A percentile compares a stretch with the other conserved stretches of the same genome.
Evolutionary conservation across 1,139 yeast species (phyloP).

Genomic region (Pneumocystis canis): DNA sequence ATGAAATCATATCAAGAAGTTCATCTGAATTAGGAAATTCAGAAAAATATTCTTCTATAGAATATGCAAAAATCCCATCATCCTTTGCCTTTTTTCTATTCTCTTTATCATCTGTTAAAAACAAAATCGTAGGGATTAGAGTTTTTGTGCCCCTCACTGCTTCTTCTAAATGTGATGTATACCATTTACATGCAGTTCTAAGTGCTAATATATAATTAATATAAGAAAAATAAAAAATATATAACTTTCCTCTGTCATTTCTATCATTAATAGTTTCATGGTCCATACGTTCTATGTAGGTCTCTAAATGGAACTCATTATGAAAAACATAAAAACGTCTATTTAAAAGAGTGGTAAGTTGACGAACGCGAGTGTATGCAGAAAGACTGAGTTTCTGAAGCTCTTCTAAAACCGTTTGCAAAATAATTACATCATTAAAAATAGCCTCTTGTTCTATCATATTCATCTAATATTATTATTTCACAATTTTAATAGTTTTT

Average conservation of each 20-base stretch:
- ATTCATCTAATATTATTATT: constrained; percentile 38
- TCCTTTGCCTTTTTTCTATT: constrained; percentile 45
- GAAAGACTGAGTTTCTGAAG: constrained; percentile 81
- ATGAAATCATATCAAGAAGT: constrained; percentile 68
- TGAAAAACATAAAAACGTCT: constrained; percentile 85
- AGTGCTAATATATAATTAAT: constrained; percentile 36
- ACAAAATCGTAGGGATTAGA: constrained; percentile 37
- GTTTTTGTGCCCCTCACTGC: constrained; percentile 20
- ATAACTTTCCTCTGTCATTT: constrained; percentile 44
- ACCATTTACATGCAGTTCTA: constrained; percentile 62
- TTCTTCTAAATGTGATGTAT: constrained; percentile 42
- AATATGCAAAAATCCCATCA: constrained; percentile 31
- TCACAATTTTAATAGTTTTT: background rate
- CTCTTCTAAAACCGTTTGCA: constrained; percentile 89
- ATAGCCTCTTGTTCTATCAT: constrained; percentile 62
- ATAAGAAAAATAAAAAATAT: background rate
- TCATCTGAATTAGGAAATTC: constrained; percentile 60
- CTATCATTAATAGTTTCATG: constrained; percentile 76
- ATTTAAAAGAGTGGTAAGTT: constrained; percentile 54
- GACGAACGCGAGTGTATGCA: constrained; percentile 68
- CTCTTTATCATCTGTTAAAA: constrained; percentile 65
- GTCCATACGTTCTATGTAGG: constrained; percentile 47
- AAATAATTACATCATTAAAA: constrained; percentile 78
- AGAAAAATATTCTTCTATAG: constrained; percentile 43
- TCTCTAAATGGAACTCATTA: constrained; percentile 70